Evolutionary conservation across 805 yeast species (phyloP).

Genomic region (Candida sakaeoensis): DNA sequence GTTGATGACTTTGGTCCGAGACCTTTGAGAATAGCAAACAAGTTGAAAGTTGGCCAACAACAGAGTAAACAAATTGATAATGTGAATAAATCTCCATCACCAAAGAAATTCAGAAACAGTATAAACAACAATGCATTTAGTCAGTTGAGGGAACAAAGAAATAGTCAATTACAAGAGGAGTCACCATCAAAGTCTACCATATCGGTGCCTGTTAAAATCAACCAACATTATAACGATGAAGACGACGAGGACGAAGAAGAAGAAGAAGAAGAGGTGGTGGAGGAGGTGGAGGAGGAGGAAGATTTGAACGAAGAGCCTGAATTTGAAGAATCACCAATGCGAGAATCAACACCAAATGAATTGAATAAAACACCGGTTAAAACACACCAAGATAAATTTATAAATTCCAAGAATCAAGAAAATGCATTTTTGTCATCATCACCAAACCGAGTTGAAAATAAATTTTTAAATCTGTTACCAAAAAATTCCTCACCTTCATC

Average conservation of each 20-base stretch:
- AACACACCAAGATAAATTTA: neutral
- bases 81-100: too few species aligned
- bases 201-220: neutral
- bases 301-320: too few species aligned
- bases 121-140: conserved; percentile 4
- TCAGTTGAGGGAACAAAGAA: conserved; percentile 1
- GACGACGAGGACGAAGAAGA: neutral
- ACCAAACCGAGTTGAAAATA: neutral
- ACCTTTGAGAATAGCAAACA: conserved; percentile 67
- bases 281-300: too few species aligned
- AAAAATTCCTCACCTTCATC: neutral
- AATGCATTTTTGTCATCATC: neutral
- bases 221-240: neutral
- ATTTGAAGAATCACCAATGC: too few species aligned
- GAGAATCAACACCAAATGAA: neutral
- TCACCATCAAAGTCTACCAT: neutral
- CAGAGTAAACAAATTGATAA: neutral
- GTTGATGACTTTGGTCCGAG: conserved; percentile 45
- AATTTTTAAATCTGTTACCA: neutral
- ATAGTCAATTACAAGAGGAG: neutral
- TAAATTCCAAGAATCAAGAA: too few species aligned
- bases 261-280: too few species aligned
- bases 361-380: neutral
- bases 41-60: conserved; percentile 24
- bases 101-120: neutral